These are phyloP conservation scores for Piloderma croceum DNA, from an alignment of 768 basidiomycete species.

Conservation along the genomic window DNA sequence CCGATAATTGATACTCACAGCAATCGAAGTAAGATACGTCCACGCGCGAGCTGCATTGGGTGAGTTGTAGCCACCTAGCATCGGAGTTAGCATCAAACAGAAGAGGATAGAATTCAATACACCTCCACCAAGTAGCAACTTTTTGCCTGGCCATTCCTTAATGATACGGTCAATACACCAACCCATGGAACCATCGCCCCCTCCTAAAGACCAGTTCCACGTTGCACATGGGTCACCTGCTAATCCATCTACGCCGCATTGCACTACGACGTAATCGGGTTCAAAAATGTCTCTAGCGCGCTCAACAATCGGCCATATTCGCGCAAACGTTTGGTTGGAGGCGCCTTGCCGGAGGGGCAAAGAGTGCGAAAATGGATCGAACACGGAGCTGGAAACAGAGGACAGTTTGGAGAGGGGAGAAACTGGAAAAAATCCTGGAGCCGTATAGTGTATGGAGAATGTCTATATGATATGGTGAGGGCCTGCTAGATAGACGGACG, in stretches of 20 bases:
- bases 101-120: conserved; percentile 13
- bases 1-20: conserved; percentile 40
- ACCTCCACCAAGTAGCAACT: conserved; percentile 77
- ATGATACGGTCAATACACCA: conserved; percentile 57
- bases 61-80: conserved; percentile 74
- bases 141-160: conserved; percentile 52
- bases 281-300: conserved; percentile 51
- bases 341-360: conserved; percentile 75
- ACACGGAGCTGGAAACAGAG: conserved; percentile 23
- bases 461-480: conserved; percentile 40
- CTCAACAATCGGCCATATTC: conserved; percentile 64
- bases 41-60: conserved; percentile 84
- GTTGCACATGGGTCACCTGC: conserved; percentile 76
- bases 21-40: conserved; percentile 74
- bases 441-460: conserved; percentile 77
- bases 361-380: conserved; percentile 70
- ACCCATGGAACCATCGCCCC: conserved; percentile 55
- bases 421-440: conserved; percentile 80
- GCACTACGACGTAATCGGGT: conserved; percentile 77
- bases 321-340: conserved; percentile 52
- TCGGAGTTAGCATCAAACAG: conserved; percentile 13
- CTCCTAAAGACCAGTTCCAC: conserved; percentile 65
- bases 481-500: conserved; percentile 16
- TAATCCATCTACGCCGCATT: conserved; percentile 85
- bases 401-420: conserved; percentile 49